Conservation (phyloP, 208 protist genomes). For the Crithidia bombi region DNA sequence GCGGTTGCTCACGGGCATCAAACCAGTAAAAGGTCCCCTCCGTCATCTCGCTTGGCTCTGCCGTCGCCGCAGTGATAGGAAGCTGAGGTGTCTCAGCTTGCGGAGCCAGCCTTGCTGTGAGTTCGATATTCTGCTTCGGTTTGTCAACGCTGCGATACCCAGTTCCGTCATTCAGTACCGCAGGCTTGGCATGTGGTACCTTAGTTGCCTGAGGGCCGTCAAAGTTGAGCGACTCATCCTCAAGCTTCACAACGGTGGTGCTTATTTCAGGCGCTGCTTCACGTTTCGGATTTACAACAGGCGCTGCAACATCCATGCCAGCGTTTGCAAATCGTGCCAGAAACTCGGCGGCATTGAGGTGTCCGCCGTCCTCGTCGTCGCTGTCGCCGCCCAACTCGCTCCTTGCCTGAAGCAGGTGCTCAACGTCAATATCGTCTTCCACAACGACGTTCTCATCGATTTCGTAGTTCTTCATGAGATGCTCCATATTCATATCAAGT, state of each 20-base stretch:
- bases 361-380: slow-evolving; percentile 39
- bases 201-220: slow-evolving; percentile 18
- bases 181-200: neutral
- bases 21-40: slow-evolving; percentile 84
- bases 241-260: slow-evolving; percentile 30
- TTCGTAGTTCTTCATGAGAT: slow-evolving; percentile 54
- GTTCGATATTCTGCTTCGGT: slow-evolving; percentile 33
- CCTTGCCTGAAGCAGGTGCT: slow-evolving; percentile 52
- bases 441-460: slow-evolving; percentile 49
- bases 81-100: slow-evolving; percentile 7
- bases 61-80: neutral
- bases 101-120: slow-evolving; percentile 22
- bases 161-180: slow-evolving; percentile 1
- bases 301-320: slow-evolving; percentile 5
- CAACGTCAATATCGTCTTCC: slow-evolving; percentile 46
- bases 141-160: slow-evolving; percentile 44
- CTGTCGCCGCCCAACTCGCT: slow-evolving; percentile 30
- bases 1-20: slow-evolving; percentile 86
- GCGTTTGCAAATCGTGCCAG: slow-evolving; percentile 31
- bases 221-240: slow-evolving; percentile 37
- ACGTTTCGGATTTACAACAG: slow-evolving; percentile 4
- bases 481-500: slow-evolving; percentile 69
- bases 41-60: slow-evolving; percentile 17
- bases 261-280: slow-evolving; percentile 9
- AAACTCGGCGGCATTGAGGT: slow-evolving; percentile 45